Conservation (phyloP, 768 basidiomycete genomes). For the Candolleomyces eurysporus region DNA sequence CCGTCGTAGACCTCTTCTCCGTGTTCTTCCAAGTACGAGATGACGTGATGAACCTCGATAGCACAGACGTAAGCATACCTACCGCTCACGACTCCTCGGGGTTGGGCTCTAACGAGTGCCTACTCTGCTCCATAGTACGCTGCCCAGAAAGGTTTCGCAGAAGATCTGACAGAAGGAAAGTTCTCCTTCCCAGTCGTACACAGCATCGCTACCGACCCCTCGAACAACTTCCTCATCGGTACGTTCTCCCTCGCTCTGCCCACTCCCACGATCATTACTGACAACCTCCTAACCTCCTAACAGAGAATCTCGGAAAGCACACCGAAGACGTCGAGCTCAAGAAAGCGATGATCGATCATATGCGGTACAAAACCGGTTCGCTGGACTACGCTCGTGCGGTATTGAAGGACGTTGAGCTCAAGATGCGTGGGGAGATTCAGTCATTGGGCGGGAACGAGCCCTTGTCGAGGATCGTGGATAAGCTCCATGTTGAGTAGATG, state of each 20-base stretch:
- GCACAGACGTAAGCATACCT: conserved; percentile 53
- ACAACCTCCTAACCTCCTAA: background rate
- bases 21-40: conserved; percentile 89
- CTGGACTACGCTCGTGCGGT: conserved; percentile 79
- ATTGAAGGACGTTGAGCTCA: conserved; percentile 56
- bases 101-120: background rate
- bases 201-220: conserved; percentile 65
- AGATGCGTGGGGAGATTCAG: conserved; percentile 59
- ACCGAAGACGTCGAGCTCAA: conserved; percentile 72
- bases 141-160: conserved; percentile 75
- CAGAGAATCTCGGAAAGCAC: conserved; percentile 81
- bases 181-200: conserved; percentile 93
- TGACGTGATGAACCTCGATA: conserved; percentile 91
- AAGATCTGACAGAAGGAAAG: conserved; percentile 92
- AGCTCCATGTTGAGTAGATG: conserved; percentile 31
- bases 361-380: conserved; percentile 65
- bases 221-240: conserved; percentile 64
- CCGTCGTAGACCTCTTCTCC: conserved; percentile 84
- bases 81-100: background rate
- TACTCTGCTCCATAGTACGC: conserved; percentile 51
- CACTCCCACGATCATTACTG: background rate
- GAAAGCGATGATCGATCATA: conserved; percentile 66
- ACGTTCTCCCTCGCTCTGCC: conserved; percentile 9
- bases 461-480: conserved; percentile 49
- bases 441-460: conserved; percentile 68